These are phyloP conservation scores for Neurospora africana DNA, from an alignment of 495 filamentous ascomycete genomes.

Conservation along the genomic window DNA sequence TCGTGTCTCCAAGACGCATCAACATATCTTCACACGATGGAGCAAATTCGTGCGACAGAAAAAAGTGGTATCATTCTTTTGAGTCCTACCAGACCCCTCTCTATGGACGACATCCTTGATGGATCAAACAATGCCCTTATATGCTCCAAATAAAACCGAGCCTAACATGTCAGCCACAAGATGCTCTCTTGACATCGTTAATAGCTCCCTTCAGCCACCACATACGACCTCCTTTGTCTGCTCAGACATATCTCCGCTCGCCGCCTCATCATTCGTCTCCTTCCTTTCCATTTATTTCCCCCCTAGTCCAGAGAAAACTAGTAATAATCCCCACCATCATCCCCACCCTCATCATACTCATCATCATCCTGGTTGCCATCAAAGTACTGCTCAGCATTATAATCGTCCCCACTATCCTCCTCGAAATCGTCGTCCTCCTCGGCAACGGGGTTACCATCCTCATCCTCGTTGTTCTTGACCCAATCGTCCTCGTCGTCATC, in stretches of 20 bases:
- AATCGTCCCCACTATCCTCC: conserved; percentile 40
- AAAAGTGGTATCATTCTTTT: background rate
- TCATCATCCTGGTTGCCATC: conserved; percentile 40
- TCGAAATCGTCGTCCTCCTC: conserved; percentile 38
- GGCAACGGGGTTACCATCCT: conserved; percentile 27
- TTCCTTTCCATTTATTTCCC: background rate
- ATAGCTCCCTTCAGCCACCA: conserved; percentile 2
- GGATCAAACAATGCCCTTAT: background rate
- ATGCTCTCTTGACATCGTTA: conserved; percentile 1
- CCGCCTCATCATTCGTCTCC: background rate
- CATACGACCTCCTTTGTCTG: background rate
- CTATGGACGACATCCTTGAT: background rate
- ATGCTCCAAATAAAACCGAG: background rate
- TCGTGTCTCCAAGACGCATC: background rate
- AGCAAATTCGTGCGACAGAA: background rate
- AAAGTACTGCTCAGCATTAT: conserved; percentile 46
- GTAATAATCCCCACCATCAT: conserved; percentile 22
- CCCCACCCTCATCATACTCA: conserved; percentile 38
- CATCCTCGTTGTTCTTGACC: conserved; percentile 25
- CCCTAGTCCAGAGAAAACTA: background rate
- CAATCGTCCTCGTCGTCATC: conserved; percentile 37
- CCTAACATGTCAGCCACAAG: background rate
- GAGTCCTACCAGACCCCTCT: background rate
- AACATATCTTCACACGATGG: background rate
- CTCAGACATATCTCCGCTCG: background rate